Conservation (phyloP, 2,329 filamentous ascomycete genomes). For the Colletotrichum graminicola region DNA sequence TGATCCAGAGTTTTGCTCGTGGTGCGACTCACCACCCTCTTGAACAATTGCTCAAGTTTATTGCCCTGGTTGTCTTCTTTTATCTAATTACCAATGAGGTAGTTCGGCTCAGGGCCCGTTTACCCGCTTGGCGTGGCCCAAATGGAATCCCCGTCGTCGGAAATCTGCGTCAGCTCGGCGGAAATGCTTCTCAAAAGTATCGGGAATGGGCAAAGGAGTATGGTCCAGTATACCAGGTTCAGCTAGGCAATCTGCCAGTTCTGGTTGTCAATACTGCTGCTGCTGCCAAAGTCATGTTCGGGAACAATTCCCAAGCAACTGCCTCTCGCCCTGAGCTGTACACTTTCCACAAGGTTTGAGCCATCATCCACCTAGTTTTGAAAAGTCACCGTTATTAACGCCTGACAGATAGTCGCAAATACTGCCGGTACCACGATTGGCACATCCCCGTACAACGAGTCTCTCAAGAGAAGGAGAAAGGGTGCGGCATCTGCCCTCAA, state of each 20-base stretch:
- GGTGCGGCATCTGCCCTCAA: conserved; percentile 76
- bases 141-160: conserved; percentile 65
- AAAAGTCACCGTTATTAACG: neutral
- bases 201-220: conserved; percentile 48
- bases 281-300: conserved; percentile 73
- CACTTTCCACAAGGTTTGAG: conserved; percentile 63
- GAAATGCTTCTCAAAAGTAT: conserved; percentile 55
- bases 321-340: conserved; percentile 75
- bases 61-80: conserved; percentile 48
- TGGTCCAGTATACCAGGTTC: conserved; percentile 51
- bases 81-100: conserved; percentile 64
- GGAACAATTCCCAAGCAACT: conserved; percentile 73
- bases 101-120: conserved; percentile 57
- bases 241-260: conserved; percentile 64
- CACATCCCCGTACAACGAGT: conserved; percentile 77
- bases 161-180: conserved; percentile 66
- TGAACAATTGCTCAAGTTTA: conserved; percentile 31
- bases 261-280: conserved; percentile 77
- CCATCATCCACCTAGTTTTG: neutral
- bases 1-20: conserved; percentile 43
- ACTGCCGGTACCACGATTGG: conserved; percentile 62
- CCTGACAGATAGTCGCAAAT: conserved; percentile 59
- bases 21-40: conserved; percentile 44
- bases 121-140: conserved; percentile 62
- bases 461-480: conserved; percentile 74